Base-by-base conservation (phyloP, 2,329 filamentous ascomycete genomes). In the Leptographium radiaticola region DNA sequence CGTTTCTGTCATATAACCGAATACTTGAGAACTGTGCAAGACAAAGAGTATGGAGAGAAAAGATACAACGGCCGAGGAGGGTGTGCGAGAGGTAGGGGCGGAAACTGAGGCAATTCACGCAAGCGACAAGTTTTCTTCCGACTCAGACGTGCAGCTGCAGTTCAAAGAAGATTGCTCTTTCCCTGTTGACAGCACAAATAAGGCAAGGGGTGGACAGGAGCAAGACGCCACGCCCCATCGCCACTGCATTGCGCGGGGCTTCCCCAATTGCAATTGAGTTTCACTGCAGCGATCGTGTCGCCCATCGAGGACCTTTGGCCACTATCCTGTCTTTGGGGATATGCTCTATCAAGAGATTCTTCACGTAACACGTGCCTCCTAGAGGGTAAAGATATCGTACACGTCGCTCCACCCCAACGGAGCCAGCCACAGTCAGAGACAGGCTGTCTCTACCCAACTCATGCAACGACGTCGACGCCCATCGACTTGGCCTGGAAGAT, bases 401-500 rank as follows among this genome's bases (percentile, higher is more conserved):
- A 45, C 43, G 25, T 20, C 10, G 15, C 9, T 31, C 25, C 16
- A 10, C 30, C 31, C 16, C 18, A 34, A 40, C 16, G 31, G 16
- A 30, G 12, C 25, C 18, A 31, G 40, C 30, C n/a, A 12, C 9
- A 36, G 34, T 13, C 25, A 25, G 25, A 25, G 25, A 25, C 25
- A 25, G 25, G 25, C 25, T 25, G 25, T 25, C 25, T 16, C 31
- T 38, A n/a, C 18, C 30, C 12, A 33, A 8, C 25, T 65, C 63
- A 89, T 57, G 83, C 77, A 55, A 86, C 77, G 43, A 93, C 80
- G 49, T 77, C 73, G 54, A 93, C 77, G 16, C 87, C 87, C 63
- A 89, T 82, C 20, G 84, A 85, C 71, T 82, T 87, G 55, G 84
- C 83, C 68, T 87, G 84, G 60, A 74, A 83, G 60, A 91, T 87